Base-by-base conservation (phyloP, 23 red algal species). In the Chondrus crispus region DNA sequence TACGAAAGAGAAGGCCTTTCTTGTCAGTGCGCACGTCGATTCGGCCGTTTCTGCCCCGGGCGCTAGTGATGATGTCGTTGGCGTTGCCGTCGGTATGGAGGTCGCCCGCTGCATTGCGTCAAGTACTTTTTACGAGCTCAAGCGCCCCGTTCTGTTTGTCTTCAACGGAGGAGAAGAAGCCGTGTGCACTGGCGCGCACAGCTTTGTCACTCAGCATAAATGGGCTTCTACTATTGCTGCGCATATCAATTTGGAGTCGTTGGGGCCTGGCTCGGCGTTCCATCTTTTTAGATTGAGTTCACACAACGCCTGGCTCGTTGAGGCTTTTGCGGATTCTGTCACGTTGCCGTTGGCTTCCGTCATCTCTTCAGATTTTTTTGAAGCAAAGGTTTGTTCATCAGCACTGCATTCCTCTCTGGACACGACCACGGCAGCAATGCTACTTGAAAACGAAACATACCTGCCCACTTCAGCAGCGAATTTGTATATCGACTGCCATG, bases 151-250 rank as follows among this genome's bases (percentile, higher is more conserved):
- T 16, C 53, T 98, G 6, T 94, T 98, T 41, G 55, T 98, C 5
- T 87, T 98, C 77, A 98, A 98, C 74, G 97, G 97, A 29, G 97
- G 91, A 12, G 97, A 98, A 75, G 97, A 98, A 91, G 38, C 91
- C 12, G 28, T 96, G 46, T 58, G 94, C n/a, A 75, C 73, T 52
- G 97, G 87, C 77, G 90, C 97, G 19, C 93, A 98, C 76, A 95
- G 86, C 58, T 98, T 96, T 50, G 68, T 98, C 0, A 89, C 12
- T 45, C 44, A 87, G 49, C 97, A 98, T 86, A 89, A 78, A 19
- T 92, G 85, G 82, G 87, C 80, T 12, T 46, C 43, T 9, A 62
- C 68, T 32, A 82, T 87, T n/a, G 83, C 80, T 22, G 78, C 87
- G 16, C 81, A 96, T 71, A 68, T 98, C 45, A 98, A 98, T 81